Conservation (phyloP, 768 basidiomycete genomes). For the Chlorophyllum brunneum region DNA sequence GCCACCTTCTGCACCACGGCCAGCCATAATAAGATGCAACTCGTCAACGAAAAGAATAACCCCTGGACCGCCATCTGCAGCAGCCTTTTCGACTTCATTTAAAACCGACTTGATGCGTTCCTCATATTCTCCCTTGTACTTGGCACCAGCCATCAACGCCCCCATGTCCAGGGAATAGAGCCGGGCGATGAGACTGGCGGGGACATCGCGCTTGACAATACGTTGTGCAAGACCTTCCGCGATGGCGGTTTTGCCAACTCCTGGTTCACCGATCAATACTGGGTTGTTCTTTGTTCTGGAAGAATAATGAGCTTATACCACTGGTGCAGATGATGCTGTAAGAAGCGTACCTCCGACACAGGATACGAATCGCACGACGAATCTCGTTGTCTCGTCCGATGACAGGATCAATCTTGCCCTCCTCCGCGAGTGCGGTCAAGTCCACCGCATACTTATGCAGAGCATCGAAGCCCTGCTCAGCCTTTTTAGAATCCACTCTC, state of each 20-base stretch:
- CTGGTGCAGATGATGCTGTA: neutral
- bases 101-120: constrained; percentile 92
- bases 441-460: constrained; percentile 86
- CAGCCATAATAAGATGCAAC: constrained; percentile 91
- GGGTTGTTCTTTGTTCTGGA: constrained; percentile 92
- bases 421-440: constrained; percentile 81
- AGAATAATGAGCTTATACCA: constrained; percentile 17
- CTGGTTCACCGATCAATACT: constrained; percentile 92
- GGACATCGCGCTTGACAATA: constrained; percentile 92
- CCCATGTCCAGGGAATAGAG: constrained; percentile 92
- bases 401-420: constrained; percentile 94
- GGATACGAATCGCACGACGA: constrained; percentile 76
- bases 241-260: constrained; percentile 95
- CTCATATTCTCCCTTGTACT: constrained; percentile 95
- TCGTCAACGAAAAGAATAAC: constrained; percentile 97
- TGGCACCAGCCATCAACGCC: constrained; percentile 89
- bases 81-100: constrained; percentile 88
- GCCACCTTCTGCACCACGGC: constrained; percentile 73
- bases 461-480: constrained; percentile 93
- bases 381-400: constrained; percentile 94
- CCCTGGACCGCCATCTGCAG: constrained; percentile 67
- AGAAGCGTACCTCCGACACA: constrained; percentile 62
- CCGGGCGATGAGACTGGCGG: constrained; percentile 64
- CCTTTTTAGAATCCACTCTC: constrained; percentile 78
- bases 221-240: constrained; percentile 95